A percentile compares a stretch with the other conserved stretches of the same genome.
These are phyloP conservation scores for Ploettnerulaceae sp. DNA, from an alignment of 2,329 filamentous ascomycete species.

Conservation along the genomic window DNA sequence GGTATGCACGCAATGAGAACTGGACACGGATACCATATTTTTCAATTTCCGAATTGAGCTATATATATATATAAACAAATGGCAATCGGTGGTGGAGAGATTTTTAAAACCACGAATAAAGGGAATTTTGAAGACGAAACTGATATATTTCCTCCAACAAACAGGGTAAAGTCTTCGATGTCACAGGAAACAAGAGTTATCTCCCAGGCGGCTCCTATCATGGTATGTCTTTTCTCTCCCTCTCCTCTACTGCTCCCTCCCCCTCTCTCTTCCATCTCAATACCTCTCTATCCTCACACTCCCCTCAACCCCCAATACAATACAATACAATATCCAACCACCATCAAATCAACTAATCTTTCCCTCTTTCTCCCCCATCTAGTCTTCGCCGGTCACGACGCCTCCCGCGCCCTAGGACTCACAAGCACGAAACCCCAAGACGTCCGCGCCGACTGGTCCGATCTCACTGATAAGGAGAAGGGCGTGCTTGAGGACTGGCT, in stretches of 20 bases:
- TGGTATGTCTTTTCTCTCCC: slow-evolving; percentile 59
- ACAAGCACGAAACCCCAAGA: slow-evolving; percentile 85
- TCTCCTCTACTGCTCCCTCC: background rate
- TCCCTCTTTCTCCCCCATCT: background rate
- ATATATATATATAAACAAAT: slow-evolving; percentile 7
- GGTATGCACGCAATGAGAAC: no score
- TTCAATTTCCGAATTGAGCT: background rate
- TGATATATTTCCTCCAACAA: background rate
- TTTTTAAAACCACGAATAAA: no score
- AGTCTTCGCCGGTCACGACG: slow-evolving; percentile 96
- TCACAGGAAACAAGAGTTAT: slow-evolving; percentile 85
- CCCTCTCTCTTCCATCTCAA: background rate
- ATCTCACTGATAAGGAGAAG: slow-evolving; percentile 80
- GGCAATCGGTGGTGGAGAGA: no score
- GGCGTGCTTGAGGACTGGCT: slow-evolving; percentile 84
- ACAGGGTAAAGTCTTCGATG: slow-evolving; percentile 90
- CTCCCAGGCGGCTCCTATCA: slow-evolving; percentile 77
- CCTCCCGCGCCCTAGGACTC: slow-evolving; percentile 82
- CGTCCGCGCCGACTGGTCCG: slow-evolving; percentile 74
- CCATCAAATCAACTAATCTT: background rate
- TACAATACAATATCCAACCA: no score
- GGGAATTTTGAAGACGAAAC: no score
- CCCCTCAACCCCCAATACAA: no score
- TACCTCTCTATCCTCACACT: no score
- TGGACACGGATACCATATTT: no score